Evolutionary conservation across 202 grass and related monocot species (phyloP).

Genomic region (Zoysia matrella): DNA sequence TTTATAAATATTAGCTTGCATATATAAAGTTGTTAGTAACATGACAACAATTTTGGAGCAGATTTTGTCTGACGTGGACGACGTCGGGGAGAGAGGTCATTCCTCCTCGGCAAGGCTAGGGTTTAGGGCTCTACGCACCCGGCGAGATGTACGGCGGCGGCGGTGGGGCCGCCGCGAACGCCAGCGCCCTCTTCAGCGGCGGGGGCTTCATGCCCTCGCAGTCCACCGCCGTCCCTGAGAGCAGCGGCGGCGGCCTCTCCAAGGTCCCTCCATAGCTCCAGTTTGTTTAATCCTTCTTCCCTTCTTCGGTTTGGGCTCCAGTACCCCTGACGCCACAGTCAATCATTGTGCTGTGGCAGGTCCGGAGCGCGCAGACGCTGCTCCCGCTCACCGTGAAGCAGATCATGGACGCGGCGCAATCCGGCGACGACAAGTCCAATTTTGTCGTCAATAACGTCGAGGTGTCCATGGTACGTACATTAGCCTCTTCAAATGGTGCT

Average conservation of each 20-base stretch:
- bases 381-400: constrained; percentile 91
- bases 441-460: constrained; percentile 73
- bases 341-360: constrained; percentile 41
- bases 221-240: constrained; percentile 61
- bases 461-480: constrained; percentile 67
- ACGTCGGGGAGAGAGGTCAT: too few species aligned
- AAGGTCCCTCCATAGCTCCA: constrained; percentile 55
- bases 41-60: too few species aligned
- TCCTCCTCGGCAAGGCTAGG: constrained; percentile 48
- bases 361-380: constrained; percentile 56
- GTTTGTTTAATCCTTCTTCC: background rate
- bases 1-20: too few species aligned
- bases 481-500: background rate
- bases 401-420: constrained; percentile 73
- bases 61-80: too few species aligned
- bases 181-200: constrained; percentile 66
- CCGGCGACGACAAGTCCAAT: constrained; percentile 76
- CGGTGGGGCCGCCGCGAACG: constrained; percentile 39
- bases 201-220: constrained; percentile 96
- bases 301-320: background rate
- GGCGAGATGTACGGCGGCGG: constrained; percentile 60
- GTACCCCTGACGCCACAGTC: constrained; percentile 6
- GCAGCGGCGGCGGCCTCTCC: constrained; percentile 34
- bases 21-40: too few species aligned
- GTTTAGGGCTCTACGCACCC: constrained; percentile 60